These are phyloP conservation scores for Rossbeevera mucosa DNA, from an alignment of 768 basidiomycete genomes.

Conservation along the genomic window DNA sequence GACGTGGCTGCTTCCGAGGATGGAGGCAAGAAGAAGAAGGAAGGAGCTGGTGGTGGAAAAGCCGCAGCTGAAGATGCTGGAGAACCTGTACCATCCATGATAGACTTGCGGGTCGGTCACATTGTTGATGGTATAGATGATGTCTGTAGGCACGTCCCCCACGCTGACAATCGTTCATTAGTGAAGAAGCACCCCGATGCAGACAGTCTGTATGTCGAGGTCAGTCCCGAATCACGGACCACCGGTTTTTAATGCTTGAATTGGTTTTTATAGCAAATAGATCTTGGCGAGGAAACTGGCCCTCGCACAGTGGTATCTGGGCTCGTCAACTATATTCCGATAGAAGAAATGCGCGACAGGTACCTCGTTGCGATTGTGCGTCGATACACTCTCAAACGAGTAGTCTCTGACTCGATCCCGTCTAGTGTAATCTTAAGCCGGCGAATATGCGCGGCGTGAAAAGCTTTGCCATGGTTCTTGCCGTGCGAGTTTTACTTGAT, in stretches of 20 bases:
- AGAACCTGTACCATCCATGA: constrained; percentile 93
- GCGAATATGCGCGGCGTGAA: constrained; percentile 97
- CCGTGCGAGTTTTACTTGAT: constrained; percentile 45
- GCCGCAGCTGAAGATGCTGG: constrained; percentile 56
- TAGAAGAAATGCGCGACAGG: constrained; percentile 86
- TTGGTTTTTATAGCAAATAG: constrained; percentile 68
- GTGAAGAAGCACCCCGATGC: constrained; percentile 97
- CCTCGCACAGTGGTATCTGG: constrained; percentile 97
- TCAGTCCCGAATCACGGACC: constrained; percentile 24
- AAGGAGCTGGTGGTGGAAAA: constrained; percentile 28
- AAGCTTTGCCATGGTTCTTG: constrained; percentile 97
- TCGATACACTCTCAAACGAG: background rate
- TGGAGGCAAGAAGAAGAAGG: constrained; percentile 40
- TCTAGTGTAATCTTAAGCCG: constrained; percentile 89
- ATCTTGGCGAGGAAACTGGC: constrained; percentile 90
- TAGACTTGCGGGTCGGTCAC: constrained; percentile 90
- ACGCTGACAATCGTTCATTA: constrained; percentile 29
- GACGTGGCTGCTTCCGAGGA: constrained; percentile 40
- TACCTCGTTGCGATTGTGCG: constrained; percentile 79
- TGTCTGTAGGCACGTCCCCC: background rate
- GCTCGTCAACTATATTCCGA: constrained; percentile 92
- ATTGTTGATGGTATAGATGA: constrained; percentile 86
- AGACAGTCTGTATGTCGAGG: constrained; percentile 95
- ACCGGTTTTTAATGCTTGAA: background rate
- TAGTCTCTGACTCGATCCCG: background rate